Evolutionary conservation across 1,139 yeast species (phyloP).

Genomic region (Zygosaccharomyces pseudobailii): DNA sequence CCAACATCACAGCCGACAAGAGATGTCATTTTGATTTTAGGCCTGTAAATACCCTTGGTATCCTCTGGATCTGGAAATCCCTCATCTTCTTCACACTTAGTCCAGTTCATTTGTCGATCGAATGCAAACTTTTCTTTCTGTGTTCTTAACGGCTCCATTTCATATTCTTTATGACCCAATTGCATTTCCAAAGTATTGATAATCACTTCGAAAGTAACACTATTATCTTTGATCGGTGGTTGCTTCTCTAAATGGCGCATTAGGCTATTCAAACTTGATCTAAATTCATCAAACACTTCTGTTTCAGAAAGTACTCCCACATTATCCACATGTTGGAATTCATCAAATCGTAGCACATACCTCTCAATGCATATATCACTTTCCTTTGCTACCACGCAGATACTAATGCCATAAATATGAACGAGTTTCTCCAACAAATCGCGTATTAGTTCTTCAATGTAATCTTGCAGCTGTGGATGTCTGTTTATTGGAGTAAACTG

Average conservation of each 20-base stretch:
- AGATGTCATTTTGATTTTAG: slow-evolving; percentile 27
- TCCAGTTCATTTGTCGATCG: slow-evolving; percentile 32
- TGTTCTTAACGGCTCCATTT: slow-evolving; percentile 8
- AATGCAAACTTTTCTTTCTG: slow-evolving; percentile 16
- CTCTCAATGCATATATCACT: slow-evolving; percentile 26
- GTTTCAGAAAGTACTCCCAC: slow-evolving; percentile 16
- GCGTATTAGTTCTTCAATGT: slow-evolving; percentile 30
- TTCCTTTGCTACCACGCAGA: slow-evolving; percentile 23
- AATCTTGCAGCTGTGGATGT: slow-evolving; percentile 26
- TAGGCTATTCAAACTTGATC: slow-evolving; percentile 30
- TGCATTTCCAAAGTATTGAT: slow-evolving; percentile 27
- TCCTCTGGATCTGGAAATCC: slow-evolving; percentile 12
- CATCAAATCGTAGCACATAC: slow-evolving; percentile 32
- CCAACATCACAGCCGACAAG: slow-evolving; percentile 32
- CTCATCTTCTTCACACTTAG: slow-evolving; percentile 24
- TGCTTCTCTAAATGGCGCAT: slow-evolving; percentile 25
- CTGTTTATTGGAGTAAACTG: slow-evolving; percentile 31
- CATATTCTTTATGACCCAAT: slow-evolving; percentile 23
- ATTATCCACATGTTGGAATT: slow-evolving; percentile 24
- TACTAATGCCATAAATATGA: slow-evolving; percentile 22
- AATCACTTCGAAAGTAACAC: slow-evolving; percentile 28
- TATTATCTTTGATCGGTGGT: slow-evolving; percentile 22
- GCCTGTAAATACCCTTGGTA: slow-evolving; percentile 10
- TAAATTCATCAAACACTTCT: slow-evolving; percentile 30
- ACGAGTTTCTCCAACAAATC: slow-evolving; percentile 26